These are phyloP conservation scores for Apiospora malaysiana DNA, from an alignment of 2,329 filamentous ascomycete genomes.

Conservation along the genomic window DNA sequence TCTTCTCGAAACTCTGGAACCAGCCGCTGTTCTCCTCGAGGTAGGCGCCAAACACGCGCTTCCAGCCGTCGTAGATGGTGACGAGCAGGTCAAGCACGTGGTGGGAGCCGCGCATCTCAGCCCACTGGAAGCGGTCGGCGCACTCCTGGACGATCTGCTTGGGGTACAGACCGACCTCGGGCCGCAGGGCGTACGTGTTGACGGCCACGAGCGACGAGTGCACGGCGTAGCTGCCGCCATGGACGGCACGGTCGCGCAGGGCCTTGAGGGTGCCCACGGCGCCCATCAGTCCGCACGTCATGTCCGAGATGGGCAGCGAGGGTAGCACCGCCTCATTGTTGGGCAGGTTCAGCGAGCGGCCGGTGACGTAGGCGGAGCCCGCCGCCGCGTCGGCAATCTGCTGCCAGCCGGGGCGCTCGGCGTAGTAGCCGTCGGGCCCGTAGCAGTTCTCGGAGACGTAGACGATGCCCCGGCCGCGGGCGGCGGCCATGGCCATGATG, in stretches of 20 bases:
- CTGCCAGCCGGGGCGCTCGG: constrained; percentile 55
- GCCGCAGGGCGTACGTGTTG: constrained; percentile 35
- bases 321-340: constrained; percentile 39
- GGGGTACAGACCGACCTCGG: constrained; percentile 41
- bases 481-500: constrained; percentile 46
- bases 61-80: constrained; percentile 35
- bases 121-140: constrained; percentile 35
- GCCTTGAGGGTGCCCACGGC: constrained; percentile 41
- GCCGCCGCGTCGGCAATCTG: constrained; percentile 52
- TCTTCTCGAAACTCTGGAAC: constrained; percentile 35
- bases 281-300: constrained; percentile 42
- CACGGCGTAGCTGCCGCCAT: constrained; percentile 41
- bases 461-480: constrained; percentile 50
- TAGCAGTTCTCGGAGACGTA: constrained; percentile 59
- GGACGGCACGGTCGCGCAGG: constrained; percentile 38
- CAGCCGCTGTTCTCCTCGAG: constrained; percentile 32
- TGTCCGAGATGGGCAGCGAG: constrained; percentile 43
- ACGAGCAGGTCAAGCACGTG: constrained; percentile 36
- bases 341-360: constrained; percentile 34
- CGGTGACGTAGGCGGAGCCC: constrained; percentile 41
- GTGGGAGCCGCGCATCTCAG: constrained; percentile 34
- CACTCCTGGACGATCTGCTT: constrained; percentile 31
- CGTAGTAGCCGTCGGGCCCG: constrained; percentile 52
- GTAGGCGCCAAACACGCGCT: constrained; percentile 29
- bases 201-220: constrained; percentile 38